Evolutionary conservation across 257 asterid species (phyloP).

Genomic region (Jasminum sambac): DNA sequence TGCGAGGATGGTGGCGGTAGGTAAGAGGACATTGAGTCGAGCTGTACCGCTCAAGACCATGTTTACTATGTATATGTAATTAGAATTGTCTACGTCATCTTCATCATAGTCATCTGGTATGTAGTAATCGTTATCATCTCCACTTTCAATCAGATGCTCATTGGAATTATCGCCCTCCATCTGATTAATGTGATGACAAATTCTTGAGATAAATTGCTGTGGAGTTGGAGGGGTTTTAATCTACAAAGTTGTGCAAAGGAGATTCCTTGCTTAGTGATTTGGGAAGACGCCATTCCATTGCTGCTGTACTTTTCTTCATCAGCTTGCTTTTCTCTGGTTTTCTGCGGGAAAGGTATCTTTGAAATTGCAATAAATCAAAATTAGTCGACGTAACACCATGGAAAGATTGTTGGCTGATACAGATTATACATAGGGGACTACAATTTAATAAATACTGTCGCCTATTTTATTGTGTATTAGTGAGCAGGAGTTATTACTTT

Average conservation of each 20-base stretch:
- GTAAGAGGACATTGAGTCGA: slow-evolving; percentile 57
- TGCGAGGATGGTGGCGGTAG: slow-evolving; percentile 60
- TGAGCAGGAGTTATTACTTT: no score
- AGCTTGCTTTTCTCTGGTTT: slow-evolving; percentile 16
- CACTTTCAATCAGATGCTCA: slow-evolving; percentile 25
- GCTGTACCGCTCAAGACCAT: slow-evolving; percentile 56
- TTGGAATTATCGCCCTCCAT: slow-evolving; percentile 12
- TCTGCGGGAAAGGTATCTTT: slow-evolving; percentile 38
- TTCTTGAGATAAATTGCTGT: background rate
- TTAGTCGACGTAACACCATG: no score
- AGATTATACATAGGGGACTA: no score
- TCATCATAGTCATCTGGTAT: slow-evolving; percentile 28
- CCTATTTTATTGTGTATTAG: no score
- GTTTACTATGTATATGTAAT: slow-evolving; percentile 47
- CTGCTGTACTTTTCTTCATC: slow-evolving; percentile 16
- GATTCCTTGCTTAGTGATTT: slow-evolving; percentile 37
- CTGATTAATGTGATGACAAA: background rate
- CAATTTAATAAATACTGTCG: no score
- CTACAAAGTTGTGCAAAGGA: slow-evolving; percentile 10
- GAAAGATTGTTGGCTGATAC: no score
- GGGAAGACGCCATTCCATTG: slow-evolving; percentile 39
- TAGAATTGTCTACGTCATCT: slow-evolving; percentile 35
- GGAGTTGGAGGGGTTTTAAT: slow-evolving; percentile 6
- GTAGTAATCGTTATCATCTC: slow-evolving; percentile 21
- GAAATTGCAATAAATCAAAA: background rate